phyloP scores from a whole-genome alignment of 2,329 filamentous ascomycete genomes.

The Stagonosporopsis chrysanthemi region DNA sequence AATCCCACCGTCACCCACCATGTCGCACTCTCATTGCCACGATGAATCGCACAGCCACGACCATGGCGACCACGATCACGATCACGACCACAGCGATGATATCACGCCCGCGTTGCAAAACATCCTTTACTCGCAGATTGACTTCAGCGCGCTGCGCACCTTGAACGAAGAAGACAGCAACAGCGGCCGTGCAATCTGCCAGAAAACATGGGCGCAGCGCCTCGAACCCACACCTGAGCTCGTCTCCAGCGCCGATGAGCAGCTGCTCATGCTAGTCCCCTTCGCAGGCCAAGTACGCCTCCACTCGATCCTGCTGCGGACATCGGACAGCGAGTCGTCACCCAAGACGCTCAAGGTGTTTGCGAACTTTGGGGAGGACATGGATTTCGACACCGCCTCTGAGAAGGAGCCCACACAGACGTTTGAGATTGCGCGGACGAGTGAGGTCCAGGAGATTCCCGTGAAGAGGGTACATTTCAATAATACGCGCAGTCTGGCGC shows the following conservation, averaged over 20 bases:
- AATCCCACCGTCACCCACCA: slow-evolving; percentile 19
- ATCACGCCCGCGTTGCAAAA: slow-evolving; percentile 89
- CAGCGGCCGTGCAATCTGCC: slow-evolving; percentile 76
- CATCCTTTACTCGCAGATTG: slow-evolving; percentile 89
- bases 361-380: slow-evolving; percentile 75
- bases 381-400: slow-evolving; percentile 82
- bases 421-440: slow-evolving; percentile 78
- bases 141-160: slow-evolving; percentile 84
- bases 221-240: slow-evolving; percentile 76
- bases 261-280: slow-evolving; percentile 90
- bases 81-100: slow-evolving; percentile 94
- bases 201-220: slow-evolving; percentile 91
- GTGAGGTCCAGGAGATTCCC: slow-evolving; percentile 84
- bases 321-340: slow-evolving; percentile 71
- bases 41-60: slow-evolving; percentile 71
- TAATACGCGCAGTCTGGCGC: slow-evolving; percentile 77
- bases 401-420: slow-evolving; percentile 76
- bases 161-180: slow-evolving; percentile 79
- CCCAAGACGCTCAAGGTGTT: slow-evolving; percentile 83
- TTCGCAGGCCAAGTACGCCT: slow-evolving; percentile 95
- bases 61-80: slow-evolving; percentile 91
- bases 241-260: slow-evolving; percentile 86
- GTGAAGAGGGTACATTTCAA: slow-evolving; percentile 90
- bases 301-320: slow-evolving; percentile 86
- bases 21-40: slow-evolving; percentile 42